phyloP scores from a whole-genome alignment of 106 monocot genomes.

The Apostasia shenzhenica region DNA sequence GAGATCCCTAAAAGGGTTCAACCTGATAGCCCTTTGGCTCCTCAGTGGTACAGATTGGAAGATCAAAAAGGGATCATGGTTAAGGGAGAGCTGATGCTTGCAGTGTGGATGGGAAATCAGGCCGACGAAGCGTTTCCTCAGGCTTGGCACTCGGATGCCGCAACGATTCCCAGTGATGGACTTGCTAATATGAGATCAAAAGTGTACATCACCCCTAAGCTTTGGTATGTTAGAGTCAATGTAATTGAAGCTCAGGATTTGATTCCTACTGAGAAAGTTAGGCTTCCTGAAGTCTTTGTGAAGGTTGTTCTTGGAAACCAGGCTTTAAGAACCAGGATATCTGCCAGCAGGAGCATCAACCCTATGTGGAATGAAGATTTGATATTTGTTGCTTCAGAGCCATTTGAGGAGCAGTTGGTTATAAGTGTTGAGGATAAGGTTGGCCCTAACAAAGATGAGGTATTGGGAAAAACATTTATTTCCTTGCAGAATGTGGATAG shows the following conservation, averaged over 20 bases:
- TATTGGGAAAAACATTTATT: conserved; percentile 29
- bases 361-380: conserved; percentile 63
- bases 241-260: conserved; percentile 39
- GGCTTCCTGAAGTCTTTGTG: conserved; percentile 23
- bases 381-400: conserved; percentile 58
- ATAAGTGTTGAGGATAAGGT: conserved; percentile 45
- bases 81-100: conserved; percentile 39
- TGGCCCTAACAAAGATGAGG: conserved; percentile 36
- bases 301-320: conserved; percentile 30
- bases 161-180: conserved; percentile 24
- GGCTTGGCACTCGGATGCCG: conserved; percentile 37
- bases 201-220: conserved; percentile 35
- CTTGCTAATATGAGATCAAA: conserved; percentile 27
- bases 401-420: conserved; percentile 54
- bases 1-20: conserved; percentile 32
- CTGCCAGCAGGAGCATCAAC: conserved; percentile 7
- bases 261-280: conserved; percentile 16
- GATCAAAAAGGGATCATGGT: conserved; percentile 12
- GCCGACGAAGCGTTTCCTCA: conserved; percentile 43
- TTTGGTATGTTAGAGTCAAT: conserved; percentile 36
- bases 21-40: conserved; percentile 35
- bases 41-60: conserved; percentile 39
- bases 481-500: conserved; percentile 38
- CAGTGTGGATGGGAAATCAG: conserved; percentile 42
- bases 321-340: conserved; percentile 19